Percentiles rank a stretch among this genome's conserved stretches.
Conservation (phyloP, 2,329 filamentous ascomycete species). For the Diaporthe citri region DNA sequence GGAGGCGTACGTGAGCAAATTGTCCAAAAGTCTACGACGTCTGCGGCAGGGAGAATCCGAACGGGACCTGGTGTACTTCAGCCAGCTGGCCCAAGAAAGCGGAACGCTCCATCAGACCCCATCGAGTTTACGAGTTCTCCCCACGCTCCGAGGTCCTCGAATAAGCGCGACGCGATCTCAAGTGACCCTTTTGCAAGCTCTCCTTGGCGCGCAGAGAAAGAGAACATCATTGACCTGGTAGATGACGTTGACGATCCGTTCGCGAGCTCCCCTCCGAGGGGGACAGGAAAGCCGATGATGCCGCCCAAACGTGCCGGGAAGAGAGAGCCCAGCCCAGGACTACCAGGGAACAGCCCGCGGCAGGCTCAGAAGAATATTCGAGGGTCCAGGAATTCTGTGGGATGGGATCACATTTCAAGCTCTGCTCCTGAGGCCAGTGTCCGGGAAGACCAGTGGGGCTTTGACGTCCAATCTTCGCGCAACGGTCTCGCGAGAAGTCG, state of each 20-base stretch:
- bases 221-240: slow-evolving; percentile 32
- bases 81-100: slow-evolving; percentile 42
- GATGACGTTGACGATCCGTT: slow-evolving; percentile 43
- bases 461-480: background rate
- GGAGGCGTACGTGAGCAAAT: background rate
- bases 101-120: slow-evolving; percentile 37
- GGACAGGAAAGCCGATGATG: slow-evolving; percentile 33
- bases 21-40: background rate
- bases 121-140: slow-evolving; percentile 56
- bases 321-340: slow-evolving; percentile 41
- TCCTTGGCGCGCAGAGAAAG: slow-evolving; percentile 28
- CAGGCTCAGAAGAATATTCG: slow-evolving; percentile 37
- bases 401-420: slow-evolving; percentile 67
- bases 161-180: slow-evolving; percentile 5
- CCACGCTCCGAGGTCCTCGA: slow-evolving; percentile 16
- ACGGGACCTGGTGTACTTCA: slow-evolving; percentile 27
- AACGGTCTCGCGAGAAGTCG: slow-evolving; percentile 40
- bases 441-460: slow-evolving; percentile 38
- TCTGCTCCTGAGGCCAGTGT: slow-evolving; percentile 58
- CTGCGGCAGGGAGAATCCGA: background rate
- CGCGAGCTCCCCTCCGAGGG: slow-evolving; percentile 42
- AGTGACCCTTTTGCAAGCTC: slow-evolving; percentile 36
- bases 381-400: slow-evolving; percentile 45
- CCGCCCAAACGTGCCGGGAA: slow-evolving; percentile 13
- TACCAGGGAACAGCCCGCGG: slow-evolving; percentile 44